phyloP scores from a whole-genome alignment of 2,329 filamentous ascomycete genomes.

The Chaetomium sp. region DNA sequence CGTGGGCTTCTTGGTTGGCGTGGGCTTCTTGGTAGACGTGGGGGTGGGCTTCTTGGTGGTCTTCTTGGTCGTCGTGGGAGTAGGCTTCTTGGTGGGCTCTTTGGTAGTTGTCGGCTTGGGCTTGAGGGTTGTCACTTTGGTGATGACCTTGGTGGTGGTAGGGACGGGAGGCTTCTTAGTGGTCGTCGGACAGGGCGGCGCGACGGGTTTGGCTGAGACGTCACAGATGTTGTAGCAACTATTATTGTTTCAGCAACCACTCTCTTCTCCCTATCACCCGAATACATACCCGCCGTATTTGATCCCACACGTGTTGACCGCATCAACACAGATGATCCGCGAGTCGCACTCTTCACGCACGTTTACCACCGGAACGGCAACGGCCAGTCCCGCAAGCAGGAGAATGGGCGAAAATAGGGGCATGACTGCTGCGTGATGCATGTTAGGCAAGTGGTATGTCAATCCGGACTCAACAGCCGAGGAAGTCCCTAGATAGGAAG shows the following conservation, averaged over 20 bases:
- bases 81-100: neutral
- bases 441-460: constrained; percentile 14
- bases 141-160: constrained; percentile 12
- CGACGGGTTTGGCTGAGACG: constrained; percentile 22
- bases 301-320: constrained; percentile 29
- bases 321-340: constrained; percentile 30
- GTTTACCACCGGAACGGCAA: constrained; percentile 18
- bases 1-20: neutral
- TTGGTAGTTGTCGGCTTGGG: neutral
- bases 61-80: constrained; percentile 10
- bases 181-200: constrained; percentile 25
- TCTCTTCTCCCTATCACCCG: neutral
- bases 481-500: constrained; percentile 25
- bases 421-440: constrained; percentile 16
- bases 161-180: constrained; percentile 12
- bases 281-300: constrained; percentile 31
- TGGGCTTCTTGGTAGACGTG: constrained; percentile 3
- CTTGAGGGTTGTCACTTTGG: constrained; percentile 11
- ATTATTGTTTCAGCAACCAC: constrained; percentile 11
- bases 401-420: constrained; percentile 23
- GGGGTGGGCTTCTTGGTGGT: constrained; percentile 10
- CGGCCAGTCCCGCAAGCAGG: constrained; percentile 20
- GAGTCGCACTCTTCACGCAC: constrained; percentile 11
- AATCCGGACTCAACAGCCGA: neutral
- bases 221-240: constrained; percentile 30